Evolutionary conservation across 176 grass and related monocot species (phyloP), one percentile per base, ranked within the genome.

Genomic region (Juncus effusus): DNA sequence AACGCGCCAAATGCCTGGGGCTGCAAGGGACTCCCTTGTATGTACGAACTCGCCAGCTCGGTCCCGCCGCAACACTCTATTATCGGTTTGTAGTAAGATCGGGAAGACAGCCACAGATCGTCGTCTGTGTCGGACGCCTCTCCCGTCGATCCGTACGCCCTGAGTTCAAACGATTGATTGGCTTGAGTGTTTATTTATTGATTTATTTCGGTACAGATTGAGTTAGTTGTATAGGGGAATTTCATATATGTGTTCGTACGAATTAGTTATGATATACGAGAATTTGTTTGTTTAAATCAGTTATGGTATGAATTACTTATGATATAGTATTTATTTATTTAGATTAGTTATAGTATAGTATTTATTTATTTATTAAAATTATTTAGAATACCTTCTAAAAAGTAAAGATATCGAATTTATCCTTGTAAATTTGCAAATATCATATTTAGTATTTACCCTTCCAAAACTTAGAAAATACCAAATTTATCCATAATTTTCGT

Each of bases 81-180:
- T 63, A 97, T 84, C n/a, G 93, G 93, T 37, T 85, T 89, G 65
- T 86, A 97, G 8, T 62, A 86, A 42, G 88, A 38, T 42, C 72
- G 71, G 6, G 93, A 97, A 72, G 80, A 86, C 64, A 97, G 51
- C 88, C 93, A 97, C 7, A 97, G 60, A 79, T 86, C 70, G 74
- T 92, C 93, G 86, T 97, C 88, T 53, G 89, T 81, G 75, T 97
- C 85, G 54, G 93, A 97, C 56, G 85, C 93, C 83, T 97, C 93
- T 16, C 93, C 93, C 36, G 93, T 92, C 38, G 85, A 81, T 4
- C 56, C 82, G 72, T 85, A 80, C 75, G 79, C 62, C 77, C 93
- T 97, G 72, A 41, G 65, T 28, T 28, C 71, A 35, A 62, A 79
- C 42, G 59, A 63, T 28, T 28, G 19, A 28, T 28, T 28, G 19